These are phyloP conservation scores for Saitoella complicata DNA, from an alignment of 805 yeast genomes.

Conservation along the genomic window DNA sequence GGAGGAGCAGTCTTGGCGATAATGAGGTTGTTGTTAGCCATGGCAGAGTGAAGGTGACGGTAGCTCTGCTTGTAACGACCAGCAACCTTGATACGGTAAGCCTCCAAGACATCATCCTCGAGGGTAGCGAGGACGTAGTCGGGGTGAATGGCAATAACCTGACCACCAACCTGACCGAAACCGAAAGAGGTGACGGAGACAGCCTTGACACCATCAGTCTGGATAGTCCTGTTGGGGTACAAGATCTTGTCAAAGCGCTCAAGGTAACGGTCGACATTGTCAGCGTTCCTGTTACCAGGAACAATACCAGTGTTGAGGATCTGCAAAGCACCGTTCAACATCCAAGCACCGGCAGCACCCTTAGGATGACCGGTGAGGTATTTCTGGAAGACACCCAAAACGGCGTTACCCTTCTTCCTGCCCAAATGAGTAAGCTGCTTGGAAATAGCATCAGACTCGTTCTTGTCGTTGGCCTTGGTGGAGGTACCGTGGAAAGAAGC, in stretches of 20 bases:
- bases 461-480: constrained; percentile 96
- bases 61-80: constrained; percentile 79
- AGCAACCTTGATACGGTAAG: constrained; percentile 53
- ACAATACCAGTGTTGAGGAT: constrained; percentile 81
- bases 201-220: constrained; percentile 95
- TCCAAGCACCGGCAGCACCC: constrained; percentile 99
- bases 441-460: constrained; percentile 83
- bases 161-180: constrained; percentile 99
- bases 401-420: constrained; percentile 94
- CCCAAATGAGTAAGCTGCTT: constrained; percentile 90
- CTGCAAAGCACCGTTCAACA: constrained; percentile 96
- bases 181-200: constrained; percentile 95
- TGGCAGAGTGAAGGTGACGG: constrained; percentile 89
- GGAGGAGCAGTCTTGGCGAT: constrained; percentile 90
- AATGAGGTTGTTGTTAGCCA: constrained; percentile 79
- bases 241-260: constrained; percentile 77
- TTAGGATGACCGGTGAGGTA: constrained; percentile 99
- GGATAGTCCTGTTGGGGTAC: constrained; percentile 84
- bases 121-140: constrained; percentile 83
- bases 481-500: constrained; percentile 99
- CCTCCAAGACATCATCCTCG: constrained; percentile 51
- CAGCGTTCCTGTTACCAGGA: constrained; percentile 98
- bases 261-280: constrained; percentile 71
- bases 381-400: constrained; percentile 96
- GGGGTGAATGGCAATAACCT: constrained; percentile 79